Base-by-base conservation (phyloP, 1,284 basidiomycete genomes). In the Microbotryum violaceum region DNA sequence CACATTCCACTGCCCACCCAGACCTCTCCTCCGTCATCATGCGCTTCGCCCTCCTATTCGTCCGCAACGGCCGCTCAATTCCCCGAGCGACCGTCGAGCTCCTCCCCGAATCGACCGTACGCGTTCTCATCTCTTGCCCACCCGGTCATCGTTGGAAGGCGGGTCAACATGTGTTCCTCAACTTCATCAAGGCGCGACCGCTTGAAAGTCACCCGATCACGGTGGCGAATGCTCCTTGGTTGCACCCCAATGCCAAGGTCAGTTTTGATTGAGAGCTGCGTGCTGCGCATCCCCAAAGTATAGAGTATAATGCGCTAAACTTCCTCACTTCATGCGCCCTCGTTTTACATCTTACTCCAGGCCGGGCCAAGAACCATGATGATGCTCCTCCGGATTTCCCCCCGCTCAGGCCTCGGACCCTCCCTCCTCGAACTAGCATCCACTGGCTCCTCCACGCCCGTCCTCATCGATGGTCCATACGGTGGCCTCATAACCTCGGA, bases 171-270 rank as follows among this genome's bases (percentile, higher is more conserved):
- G 75, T 75, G 68, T 79, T 78, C 63, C 65, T 80, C 59, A 70
- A 70, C 59, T 70, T 70, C 46, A 27, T 67, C 49, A 65, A 63
- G n/a, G 64, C 62, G 9, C 54, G 56, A 37, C 77, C 78, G 29
- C 74, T 79, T 68, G 74, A 74, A 48, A 63, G 61, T 27, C 79
- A 80, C 64, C 79, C 79, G 18, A 78, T 79, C 69, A 78, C 78
- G 6, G 69, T 79, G 46, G 69, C 77, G 3, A 76, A 74, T 29
- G 63, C 77, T 9, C 70, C 75, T 2, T 60, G 57, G 31, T 20
- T 45, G 6, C 60, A 65, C 18, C 60, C 69, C 7, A 65, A 66
- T 31, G 58, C 62, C 9, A 54, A 60, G 14, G 65, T 1, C 25
- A 9, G 6, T 27, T 8, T 31, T 31, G 31, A 9, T 21, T 20